These are phyloP conservation scores for Thelonectria discophora DNA, from an alignment of 2,329 filamentous ascomycete species.

Conservation along the genomic window DNA sequence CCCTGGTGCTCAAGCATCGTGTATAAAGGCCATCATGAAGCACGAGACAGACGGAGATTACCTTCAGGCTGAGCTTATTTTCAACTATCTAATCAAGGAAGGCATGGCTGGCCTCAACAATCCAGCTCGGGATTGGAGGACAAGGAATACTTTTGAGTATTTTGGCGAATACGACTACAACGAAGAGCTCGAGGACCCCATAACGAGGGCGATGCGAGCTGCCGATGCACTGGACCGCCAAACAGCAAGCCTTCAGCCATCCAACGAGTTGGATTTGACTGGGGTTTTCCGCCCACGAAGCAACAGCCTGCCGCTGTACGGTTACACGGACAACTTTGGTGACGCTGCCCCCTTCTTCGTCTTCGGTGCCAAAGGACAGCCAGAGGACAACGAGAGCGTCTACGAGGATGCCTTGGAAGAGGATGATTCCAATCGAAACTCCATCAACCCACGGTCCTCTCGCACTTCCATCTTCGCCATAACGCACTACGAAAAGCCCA, in stretches of 20 bases:
- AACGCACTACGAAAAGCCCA: slow-evolving; percentile 42
- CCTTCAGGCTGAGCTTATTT: slow-evolving; percentile 60
- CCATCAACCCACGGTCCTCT: slow-evolving; percentile 15
- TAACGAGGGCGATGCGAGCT: slow-evolving; percentile 64
- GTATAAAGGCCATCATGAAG: slow-evolving; percentile 63
- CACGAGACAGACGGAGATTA: slow-evolving; percentile 60
- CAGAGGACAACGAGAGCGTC: slow-evolving; percentile 34
- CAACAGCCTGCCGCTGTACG: slow-evolving; percentile 59
- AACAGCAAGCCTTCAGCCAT: slow-evolving; percentile 63
- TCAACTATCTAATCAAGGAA: slow-evolving; percentile 59
- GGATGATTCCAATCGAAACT: slow-evolving; percentile 18
- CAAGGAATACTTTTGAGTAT: slow-evolving; percentile 32
- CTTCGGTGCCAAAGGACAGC: slow-evolving; percentile 51
- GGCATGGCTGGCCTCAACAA: slow-evolving; percentile 54
- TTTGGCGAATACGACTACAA: slow-evolving; percentile 28
- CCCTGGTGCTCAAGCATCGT: slow-evolving; percentile 61
- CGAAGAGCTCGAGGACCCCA: slow-evolving; percentile 56
- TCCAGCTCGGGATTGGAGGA: slow-evolving; percentile 35
- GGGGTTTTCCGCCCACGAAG: slow-evolving; percentile 54
- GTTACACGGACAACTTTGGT: slow-evolving; percentile 53
- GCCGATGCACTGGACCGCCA: slow-evolving; percentile 66
- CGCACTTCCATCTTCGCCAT: slow-evolving; percentile 42
- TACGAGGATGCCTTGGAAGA: slow-evolving; percentile 29
- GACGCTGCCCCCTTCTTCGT: slow-evolving; percentile 59
- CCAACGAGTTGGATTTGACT: slow-evolving; percentile 58